These are phyloP conservation scores for Saccharomycopsis babjevae DNA, from an alignment of 805 yeast genomes.

Conservation along the genomic window DNA sequence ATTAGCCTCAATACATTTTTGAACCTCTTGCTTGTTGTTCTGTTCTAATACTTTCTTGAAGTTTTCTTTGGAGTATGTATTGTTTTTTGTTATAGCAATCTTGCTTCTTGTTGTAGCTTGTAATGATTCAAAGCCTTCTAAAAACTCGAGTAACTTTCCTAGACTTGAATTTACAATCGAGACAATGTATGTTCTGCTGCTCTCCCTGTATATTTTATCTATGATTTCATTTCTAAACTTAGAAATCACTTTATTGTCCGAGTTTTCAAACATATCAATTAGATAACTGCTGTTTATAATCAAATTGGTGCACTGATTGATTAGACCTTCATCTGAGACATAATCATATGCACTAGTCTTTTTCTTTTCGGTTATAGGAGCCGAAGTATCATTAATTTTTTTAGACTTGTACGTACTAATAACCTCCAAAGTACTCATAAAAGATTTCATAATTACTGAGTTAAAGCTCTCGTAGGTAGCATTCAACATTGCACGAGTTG, in stretches of 20 bases:
- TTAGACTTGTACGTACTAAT: neutral
- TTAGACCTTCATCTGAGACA: slow-evolving; percentile 12
- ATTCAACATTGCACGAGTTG: slow-evolving; percentile 13
- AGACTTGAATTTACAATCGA: slow-evolving; percentile 42
- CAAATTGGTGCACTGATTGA: slow-evolving; percentile 36
- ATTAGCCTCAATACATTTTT: slow-evolving; percentile 42
- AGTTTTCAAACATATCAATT: slow-evolving; percentile 28
- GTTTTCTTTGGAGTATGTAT: slow-evolving; percentile 51
- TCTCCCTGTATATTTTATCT: slow-evolving; percentile 18
- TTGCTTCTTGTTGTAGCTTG: slow-evolving; percentile 28
- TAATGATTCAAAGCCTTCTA: slow-evolving; percentile 50
- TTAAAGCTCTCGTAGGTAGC: slow-evolving; percentile 21
- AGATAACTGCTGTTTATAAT: slow-evolving; percentile 47
- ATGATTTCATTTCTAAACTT: slow-evolving; percentile 23
- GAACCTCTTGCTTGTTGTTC: slow-evolving; percentile 51
- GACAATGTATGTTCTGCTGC: slow-evolving; percentile 34
- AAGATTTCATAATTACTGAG: slow-evolving; percentile 23
- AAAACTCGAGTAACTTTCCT: slow-evolving; percentile 59
- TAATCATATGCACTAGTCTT: slow-evolving; percentile 12
- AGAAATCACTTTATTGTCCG: slow-evolving; percentile 19
- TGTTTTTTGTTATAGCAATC: slow-evolving; percentile 37
- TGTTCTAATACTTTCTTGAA: slow-evolving; percentile 46
- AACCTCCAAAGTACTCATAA: slow-evolving; percentile 21
- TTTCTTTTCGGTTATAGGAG: slow-evolving; percentile 9
- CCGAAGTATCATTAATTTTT: slow-evolving; percentile 6